Evolutionary conservation across 345 rosid species (phyloP).

Genomic region (Boechera stricta): DNA sequence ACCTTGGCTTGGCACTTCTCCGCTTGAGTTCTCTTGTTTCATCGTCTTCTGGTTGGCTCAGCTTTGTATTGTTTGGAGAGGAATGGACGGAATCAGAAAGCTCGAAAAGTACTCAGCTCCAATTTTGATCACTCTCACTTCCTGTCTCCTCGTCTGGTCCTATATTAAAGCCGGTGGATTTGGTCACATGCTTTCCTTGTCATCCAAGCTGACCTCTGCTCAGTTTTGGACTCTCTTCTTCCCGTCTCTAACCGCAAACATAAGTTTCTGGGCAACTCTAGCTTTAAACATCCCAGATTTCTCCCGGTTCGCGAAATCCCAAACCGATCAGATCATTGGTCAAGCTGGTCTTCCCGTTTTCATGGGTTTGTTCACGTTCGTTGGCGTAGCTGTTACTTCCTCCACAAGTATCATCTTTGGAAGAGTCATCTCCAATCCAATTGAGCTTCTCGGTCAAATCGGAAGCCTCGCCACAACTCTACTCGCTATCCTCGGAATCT

Average conservation of each 20-base stretch:
- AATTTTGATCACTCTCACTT: constrained; percentile 67
- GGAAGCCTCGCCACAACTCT: constrained; percentile 69
- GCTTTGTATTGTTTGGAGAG: constrained; percentile 69
- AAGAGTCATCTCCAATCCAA: constrained; percentile 75
- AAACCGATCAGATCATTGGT: constrained; percentile 78
- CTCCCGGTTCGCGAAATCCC: constrained; percentile 76
- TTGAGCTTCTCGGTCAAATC: constrained; percentile 71
- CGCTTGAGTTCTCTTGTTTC: constrained; percentile 83
- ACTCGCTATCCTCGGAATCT: constrained; percentile 77
- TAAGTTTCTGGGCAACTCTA: constrained; percentile 91
- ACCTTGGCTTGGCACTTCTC: constrained; percentile 93
- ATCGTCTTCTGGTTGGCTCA: constrained; percentile 81
- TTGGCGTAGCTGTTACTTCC: constrained; percentile 81
- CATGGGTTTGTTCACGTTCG: constrained; percentile 90
- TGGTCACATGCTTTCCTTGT: constrained; percentile 68
- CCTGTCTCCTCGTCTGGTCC: constrained; percentile 75
- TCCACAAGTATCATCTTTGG: constrained; percentile 84
- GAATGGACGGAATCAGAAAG: constrained; percentile 81
- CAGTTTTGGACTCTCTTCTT: constrained; percentile 88
- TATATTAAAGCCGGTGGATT: constrained; percentile 83
- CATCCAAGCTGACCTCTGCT: constrained; percentile 63
- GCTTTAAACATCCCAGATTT: constrained; percentile 96
- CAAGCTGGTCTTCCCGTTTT: constrained; percentile 85
- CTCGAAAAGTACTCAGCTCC: constrained; percentile 91
- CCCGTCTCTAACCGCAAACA: constrained; percentile 92